Conservation (phyloP, 768 basidiomycete species). For the Austroboletus eburneus region DNA sequence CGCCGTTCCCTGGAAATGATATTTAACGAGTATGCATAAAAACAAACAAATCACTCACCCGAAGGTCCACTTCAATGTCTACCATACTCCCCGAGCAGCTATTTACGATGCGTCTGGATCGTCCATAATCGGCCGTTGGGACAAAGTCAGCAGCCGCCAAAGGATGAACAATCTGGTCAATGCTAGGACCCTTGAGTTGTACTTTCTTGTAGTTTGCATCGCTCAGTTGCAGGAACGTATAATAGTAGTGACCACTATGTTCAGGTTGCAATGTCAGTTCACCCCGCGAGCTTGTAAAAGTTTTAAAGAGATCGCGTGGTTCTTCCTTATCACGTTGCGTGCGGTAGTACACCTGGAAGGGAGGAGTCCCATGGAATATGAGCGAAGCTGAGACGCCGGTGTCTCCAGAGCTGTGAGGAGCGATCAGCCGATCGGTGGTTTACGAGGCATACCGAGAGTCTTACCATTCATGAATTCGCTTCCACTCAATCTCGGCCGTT, state of each 20-base stretch:
- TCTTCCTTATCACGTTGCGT: conserved; percentile 67
- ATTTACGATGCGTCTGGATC: conserved; percentile 54
- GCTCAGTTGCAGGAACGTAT: conserved; percentile 73
- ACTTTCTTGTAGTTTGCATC: conserved; percentile 82
- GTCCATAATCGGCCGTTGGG: conserved; percentile 33
- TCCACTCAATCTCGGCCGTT: conserved; percentile 83
- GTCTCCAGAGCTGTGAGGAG: conserved; percentile 66
- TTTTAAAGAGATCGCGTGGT: conserved; percentile 53
- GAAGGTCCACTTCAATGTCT: conserved; percentile 75
- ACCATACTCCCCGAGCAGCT: conserved; percentile 79
- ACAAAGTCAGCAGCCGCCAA: conserved; percentile 75
- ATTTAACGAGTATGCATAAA: background rate
- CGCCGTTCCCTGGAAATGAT: conserved; percentile 62
- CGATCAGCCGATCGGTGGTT: conserved; percentile 4
- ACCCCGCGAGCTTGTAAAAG: conserved; percentile 66
- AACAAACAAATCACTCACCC: conserved; percentile 41
- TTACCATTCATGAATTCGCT: conserved; percentile 87
- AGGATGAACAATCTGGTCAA: conserved; percentile 88
- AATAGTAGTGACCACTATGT: conserved; percentile 83
- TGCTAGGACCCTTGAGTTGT: conserved; percentile 67
- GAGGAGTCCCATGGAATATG: conserved; percentile 82
- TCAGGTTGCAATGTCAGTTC: conserved; percentile 85
- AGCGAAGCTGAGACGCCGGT: conserved; percentile 87
- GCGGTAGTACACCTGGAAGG: conserved; percentile 80
- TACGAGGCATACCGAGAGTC: conserved; percentile 1